phyloP scores from a whole-genome alignment of 2,329 filamentous ascomycete species.

The Metarhizium guizhouense region DNA sequence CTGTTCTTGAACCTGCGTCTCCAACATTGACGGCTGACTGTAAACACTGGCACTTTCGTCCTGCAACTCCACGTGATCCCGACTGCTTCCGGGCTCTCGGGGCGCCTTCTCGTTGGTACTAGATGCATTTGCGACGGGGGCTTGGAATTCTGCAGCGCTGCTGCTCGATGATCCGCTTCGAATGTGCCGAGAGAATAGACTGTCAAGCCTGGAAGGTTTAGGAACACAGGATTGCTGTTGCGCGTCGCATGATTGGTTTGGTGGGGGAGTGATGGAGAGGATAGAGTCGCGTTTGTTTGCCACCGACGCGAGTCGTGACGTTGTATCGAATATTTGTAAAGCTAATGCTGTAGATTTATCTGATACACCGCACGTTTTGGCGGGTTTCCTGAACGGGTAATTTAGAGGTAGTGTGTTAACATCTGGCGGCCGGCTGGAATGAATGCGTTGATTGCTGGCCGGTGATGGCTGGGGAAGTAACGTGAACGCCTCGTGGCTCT shows the following conservation, averaged over 20 bases:
- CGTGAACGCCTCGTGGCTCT: slow-evolving; percentile 12
- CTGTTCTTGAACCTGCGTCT: not conserved
- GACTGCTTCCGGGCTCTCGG: not conserved
- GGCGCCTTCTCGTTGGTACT: not conserved
- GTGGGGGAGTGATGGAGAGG: not conserved
- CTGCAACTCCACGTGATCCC: not conserved
- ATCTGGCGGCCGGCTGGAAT: not conserved
- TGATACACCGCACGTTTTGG: not conserved
- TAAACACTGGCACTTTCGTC: not conserved
- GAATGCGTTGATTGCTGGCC: not conserved
- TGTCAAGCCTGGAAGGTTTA: not conserved
- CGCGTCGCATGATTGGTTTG: not conserved
- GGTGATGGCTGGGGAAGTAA: slow-evolving; percentile 10
- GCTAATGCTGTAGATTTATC: not conserved
- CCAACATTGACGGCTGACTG: not conserved
- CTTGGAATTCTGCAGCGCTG: not conserved
- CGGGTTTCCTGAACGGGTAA: not conserved
- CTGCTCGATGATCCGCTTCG: not conserved
- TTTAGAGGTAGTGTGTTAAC: not conserved
- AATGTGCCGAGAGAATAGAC: not conserved
- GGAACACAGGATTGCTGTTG: not conserved
- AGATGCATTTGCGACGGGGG: not conserved
- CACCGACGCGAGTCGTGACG: not conserved
- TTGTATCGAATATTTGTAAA: not conserved
- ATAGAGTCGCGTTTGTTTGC: not conserved